A percentile compares a stretch with the other conserved stretches of the same genome.
Conservation (phyloP, 2,329 filamentous ascomycete genomes). For the Beauveria pseudobassiana region DNA sequence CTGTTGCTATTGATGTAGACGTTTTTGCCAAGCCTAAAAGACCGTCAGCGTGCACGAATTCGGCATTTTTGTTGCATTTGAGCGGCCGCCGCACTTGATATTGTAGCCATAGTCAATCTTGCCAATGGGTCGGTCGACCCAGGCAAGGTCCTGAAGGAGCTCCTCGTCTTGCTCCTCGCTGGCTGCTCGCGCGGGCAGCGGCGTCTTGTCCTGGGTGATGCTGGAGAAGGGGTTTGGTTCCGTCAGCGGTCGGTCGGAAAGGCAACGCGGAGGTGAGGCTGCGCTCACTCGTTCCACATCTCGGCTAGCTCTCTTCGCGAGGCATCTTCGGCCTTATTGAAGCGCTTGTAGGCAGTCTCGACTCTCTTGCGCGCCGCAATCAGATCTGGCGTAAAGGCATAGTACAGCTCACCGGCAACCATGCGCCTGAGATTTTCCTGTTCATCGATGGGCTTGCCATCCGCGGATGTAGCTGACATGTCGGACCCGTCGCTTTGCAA, state of each 20-base stretch:
- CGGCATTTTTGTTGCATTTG: not conserved
- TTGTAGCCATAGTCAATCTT: constrained; percentile 71
- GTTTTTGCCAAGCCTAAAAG: constrained; percentile 51
- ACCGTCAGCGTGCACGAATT: not conserved
- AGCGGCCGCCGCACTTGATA: constrained; percentile 38
- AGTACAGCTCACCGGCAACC: constrained; percentile 61
- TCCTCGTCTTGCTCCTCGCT: constrained; percentile 55
- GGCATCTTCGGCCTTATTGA: constrained; percentile 54
- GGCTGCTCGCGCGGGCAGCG: constrained; percentile 50
- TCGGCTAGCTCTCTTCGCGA: constrained; percentile 53
- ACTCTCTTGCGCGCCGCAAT: constrained; percentile 53
- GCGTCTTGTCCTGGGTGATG: constrained; percentile 52
- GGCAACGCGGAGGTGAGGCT: not conserved
- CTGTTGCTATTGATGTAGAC: constrained; percentile 71
- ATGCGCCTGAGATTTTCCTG: constrained; percentile 46
- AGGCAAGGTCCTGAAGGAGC: constrained; percentile 55
- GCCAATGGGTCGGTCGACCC: constrained; percentile 56
- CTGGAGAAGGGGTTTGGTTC: constrained; percentile 30
- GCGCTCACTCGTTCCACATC: constrained; percentile 61
- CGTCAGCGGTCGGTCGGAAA: not conserved
- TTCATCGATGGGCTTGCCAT: constrained; percentile 4
- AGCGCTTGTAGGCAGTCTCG: constrained; percentile 49
- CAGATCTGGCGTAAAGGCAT: constrained; percentile 63
- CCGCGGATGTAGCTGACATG: constrained; percentile 6
- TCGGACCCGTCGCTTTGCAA: not conserved